These are phyloP conservation scores for Penicillium odoratum DNA, from an alignment of 495 filamentous ascomycete species.

Conservation along the genomic window DNA sequence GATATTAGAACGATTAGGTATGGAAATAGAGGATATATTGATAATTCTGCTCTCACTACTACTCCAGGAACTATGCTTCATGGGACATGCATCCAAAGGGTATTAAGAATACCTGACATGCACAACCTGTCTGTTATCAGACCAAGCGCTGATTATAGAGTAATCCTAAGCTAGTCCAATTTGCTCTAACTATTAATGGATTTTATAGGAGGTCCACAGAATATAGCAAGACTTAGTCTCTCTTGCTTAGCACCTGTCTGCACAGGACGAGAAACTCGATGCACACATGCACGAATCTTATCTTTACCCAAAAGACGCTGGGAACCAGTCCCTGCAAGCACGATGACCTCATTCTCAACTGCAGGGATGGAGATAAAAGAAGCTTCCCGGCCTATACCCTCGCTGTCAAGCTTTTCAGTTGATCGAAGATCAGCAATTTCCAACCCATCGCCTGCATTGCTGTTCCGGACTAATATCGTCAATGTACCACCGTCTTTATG, in stretches of 20 bases:
- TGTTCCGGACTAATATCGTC: slow-evolving; percentile 8
- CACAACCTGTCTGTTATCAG: no score
- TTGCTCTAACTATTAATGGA: not conserved
- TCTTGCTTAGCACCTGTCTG: slow-evolving; percentile 1
- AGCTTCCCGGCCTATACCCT: slow-evolving; percentile 12
- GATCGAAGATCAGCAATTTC: slow-evolving; percentile 13
- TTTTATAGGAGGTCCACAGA: slow-evolving; percentile 9
- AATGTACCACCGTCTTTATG: slow-evolving; percentile 16
- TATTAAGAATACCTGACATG: no score
- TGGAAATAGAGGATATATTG: no score
- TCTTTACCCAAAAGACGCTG: slow-evolving; percentile 16
- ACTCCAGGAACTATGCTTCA: no score
- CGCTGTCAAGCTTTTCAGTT: slow-evolving; percentile 13
- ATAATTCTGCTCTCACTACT: no score
- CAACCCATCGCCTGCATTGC: slow-evolving; percentile 9
- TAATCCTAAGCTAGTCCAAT: no score
- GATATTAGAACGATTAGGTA: no score
- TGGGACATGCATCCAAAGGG: no score
- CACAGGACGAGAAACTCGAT: slow-evolving; percentile 8
- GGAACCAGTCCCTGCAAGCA: slow-evolving; percentile 15
- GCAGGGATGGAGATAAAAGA: slow-evolving; percentile 13
- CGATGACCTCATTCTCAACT: slow-evolving; percentile 13
- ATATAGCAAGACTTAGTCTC: slow-evolving; percentile 15
- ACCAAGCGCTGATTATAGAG: no score
- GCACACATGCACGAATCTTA: slow-evolving; percentile 17